Conservation (phyloP, 305 asterid genomes). For the Solanum hybrid region DNA sequence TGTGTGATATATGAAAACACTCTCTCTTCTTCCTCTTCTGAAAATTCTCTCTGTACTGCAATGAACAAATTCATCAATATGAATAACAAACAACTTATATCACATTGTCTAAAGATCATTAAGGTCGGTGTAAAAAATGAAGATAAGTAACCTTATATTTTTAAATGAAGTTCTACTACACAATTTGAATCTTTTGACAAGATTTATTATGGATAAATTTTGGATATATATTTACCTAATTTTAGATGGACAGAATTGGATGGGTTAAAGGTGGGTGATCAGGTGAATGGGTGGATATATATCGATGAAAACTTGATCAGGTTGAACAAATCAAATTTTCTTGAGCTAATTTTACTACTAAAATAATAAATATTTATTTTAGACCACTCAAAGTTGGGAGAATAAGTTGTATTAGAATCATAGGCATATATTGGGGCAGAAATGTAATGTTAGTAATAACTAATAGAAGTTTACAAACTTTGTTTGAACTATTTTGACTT, state of each 20-base stretch:
- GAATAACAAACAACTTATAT: too few species aligned
- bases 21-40: too few species aligned
- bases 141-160: not conserved
- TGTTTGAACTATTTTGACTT: not conserved
- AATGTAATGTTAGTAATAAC: not conserved
- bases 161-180: not conserved
- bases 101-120: not conserved
- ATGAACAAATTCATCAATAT: too few species aligned
- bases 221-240: not conserved
- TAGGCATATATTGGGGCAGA: not conserved
- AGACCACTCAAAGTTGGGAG: not conserved
- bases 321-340: too few species aligned
- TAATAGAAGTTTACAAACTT: too few species aligned
- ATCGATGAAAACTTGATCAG: not conserved
- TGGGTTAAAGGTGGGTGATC: not conserved
- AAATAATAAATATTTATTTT: too few species aligned
- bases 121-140: too few species aligned
- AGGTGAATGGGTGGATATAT: not conserved
- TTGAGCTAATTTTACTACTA: not conserved
- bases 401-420: not conserved
- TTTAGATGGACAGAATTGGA: not conserved
- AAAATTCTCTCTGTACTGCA: too few species aligned
- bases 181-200: not conserved
- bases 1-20: too few species aligned
- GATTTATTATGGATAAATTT: too few species aligned